These are phyloP conservation scores for Sporothrix variecibatus DNA, from an alignment of 2,329 filamentous ascomycete species.

Conservation along the genomic window DNA sequence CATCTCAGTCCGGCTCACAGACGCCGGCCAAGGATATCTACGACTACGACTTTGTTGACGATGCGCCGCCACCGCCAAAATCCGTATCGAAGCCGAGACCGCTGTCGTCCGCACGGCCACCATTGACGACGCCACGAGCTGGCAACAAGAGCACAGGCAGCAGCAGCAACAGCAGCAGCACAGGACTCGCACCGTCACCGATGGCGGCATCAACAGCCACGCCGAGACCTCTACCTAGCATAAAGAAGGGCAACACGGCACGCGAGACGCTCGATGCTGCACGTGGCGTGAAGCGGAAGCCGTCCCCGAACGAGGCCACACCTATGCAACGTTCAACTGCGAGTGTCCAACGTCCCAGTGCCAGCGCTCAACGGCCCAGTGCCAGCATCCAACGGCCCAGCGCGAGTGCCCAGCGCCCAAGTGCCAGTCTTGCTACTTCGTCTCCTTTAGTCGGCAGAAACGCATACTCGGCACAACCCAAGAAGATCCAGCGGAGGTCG, in stretches of 20 bases:
- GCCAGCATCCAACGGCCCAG: neutral
- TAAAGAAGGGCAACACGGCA: conserved; percentile 11
- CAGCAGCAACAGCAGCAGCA: neutral
- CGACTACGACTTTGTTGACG: conserved; percentile 32
- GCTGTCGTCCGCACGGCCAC: neutral
- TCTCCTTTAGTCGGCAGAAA: neutral
- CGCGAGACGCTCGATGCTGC: conserved; percentile 6
- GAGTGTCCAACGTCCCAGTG: neutral
- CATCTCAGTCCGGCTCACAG: conserved; percentile 1
- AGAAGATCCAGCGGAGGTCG: neutral
- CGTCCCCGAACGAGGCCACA: conserved; percentile 14
- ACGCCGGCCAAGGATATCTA: conserved; percentile 29
- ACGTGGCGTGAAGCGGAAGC: conserved; percentile 30
- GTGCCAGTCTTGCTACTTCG: neutral
- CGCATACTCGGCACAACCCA: neutral
- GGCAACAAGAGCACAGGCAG: neutral
- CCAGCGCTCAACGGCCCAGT: neutral
- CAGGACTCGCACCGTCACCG: neutral
- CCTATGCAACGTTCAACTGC: neutral
- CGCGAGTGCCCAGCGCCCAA: neutral
- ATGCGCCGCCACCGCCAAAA: conserved; percentile 23
- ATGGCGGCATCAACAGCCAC: neutral
- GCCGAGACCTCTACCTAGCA: neutral
- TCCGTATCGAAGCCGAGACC: conserved; percentile 13
- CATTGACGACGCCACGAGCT: neutral